These are phyloP conservation scores for Paraconiothyrium sp. DNA, from an alignment of 2,329 filamentous ascomycete species.

Conservation along the genomic window DNA sequence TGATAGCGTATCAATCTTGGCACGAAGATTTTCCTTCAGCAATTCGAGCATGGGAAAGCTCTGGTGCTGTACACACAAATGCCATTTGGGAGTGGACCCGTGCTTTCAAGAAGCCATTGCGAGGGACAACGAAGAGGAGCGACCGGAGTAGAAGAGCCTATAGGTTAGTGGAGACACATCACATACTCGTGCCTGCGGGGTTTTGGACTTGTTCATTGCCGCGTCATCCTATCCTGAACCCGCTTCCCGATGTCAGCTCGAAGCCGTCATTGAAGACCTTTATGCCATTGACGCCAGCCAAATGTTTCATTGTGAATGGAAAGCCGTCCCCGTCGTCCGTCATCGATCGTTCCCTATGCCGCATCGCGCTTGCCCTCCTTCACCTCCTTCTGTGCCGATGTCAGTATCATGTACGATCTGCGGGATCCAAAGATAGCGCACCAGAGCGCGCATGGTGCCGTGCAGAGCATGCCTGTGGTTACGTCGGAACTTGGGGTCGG, in stretches of 20 bases:
- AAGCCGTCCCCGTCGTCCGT: conserved; percentile 47
- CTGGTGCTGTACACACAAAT: conserved; percentile 78
- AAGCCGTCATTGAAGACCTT: conserved; percentile 48
- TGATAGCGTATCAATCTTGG: conserved; percentile 67
- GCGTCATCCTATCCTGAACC: conserved; percentile 49
- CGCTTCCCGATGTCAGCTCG: conserved; percentile 45
- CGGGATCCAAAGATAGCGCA: conserved; percentile 61
- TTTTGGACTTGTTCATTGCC: conserved; percentile 52
- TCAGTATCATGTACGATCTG: conserved; percentile 29
- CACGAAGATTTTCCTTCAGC: conserved; percentile 75
- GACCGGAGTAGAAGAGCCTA: conserved; percentile 14
- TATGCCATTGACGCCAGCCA: conserved; percentile 54
- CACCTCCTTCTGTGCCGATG: conserved; percentile 82
- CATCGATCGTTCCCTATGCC: conserved; percentile 67
- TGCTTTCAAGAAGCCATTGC: conserved; percentile 24
- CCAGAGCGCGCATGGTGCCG: conserved; percentile 97
- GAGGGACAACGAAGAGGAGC: conserved; percentile 10
- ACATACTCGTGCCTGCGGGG: conserved; percentile 31
- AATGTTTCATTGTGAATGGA: conserved; percentile 52
- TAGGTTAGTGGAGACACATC: conserved; percentile 13
- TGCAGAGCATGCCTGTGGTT: conserved; percentile 99
- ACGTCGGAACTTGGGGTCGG: conserved; percentile 99
- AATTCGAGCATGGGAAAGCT: conserved; percentile 66
- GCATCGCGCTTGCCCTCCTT: conserved; percentile 94
- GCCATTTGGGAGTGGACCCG: conserved; percentile 54